Evolutionary conservation across 2,329 filamentous ascomycete species (phyloP), one percentile per base, ranked within the genome.

Genomic region (Tolypocladium pustulatum): DNA sequence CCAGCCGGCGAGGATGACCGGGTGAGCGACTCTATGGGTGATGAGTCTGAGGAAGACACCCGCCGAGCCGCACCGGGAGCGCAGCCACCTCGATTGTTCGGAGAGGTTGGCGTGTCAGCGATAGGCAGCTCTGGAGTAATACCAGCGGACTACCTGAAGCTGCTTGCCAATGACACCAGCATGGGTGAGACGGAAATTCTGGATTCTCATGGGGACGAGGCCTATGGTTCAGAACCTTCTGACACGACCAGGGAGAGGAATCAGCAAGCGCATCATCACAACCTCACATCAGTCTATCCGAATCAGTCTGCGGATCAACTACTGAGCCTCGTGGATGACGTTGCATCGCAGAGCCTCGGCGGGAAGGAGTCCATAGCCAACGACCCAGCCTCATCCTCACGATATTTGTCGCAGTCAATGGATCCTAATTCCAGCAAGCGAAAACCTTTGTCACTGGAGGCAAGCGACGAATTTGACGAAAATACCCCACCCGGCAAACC

Each of bases 41-140:
- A 89, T 63, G 87, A 91, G 60, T 90, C 88, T 5, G 90, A 92
- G 69, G 91, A 91, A 66, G 89, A 92, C 69, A 92, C 90, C 9
- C 81, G 83, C 55, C 87, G 88, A 71, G 84, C 88, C 54, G 85
- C 85, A 73, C 84, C 70, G 49, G 68, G 62, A 25, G 64, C 66
- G 15, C 72, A 71, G 6, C 71, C 68, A 3, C 75, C 71, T 3
- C 75, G 75, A 12, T 69, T 84, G 2, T 84, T 83, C 66, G 82
- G 82, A 2, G 82, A 84, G 61, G 78, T 85, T 7, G 77, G 77
- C 22, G 71, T 72, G 22, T 84, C 81, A 5, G 80, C 77, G 0
- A 70, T 83, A 22, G 79, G 79, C 15, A 83, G 78, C 65, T 81
- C 80, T 9, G 81, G 79, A 7, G 78, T 70, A 12, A 76, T 84